Conservation (phyloP, 768 basidiomycete species). For the Tubosaeta sp. region DNA sequence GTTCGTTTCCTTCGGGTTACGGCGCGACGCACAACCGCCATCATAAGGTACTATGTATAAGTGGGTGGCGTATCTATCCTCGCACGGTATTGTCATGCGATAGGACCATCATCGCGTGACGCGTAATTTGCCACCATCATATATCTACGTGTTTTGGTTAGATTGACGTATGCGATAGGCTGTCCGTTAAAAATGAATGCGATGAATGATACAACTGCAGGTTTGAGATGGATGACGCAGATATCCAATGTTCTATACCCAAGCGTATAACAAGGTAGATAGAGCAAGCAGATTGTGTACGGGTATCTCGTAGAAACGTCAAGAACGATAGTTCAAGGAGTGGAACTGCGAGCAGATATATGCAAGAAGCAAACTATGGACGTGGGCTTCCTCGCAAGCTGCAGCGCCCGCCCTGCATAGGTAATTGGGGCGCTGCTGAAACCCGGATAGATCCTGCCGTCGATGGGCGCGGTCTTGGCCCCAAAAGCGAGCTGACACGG, state of each 20-base stretch:
- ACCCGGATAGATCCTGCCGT: slow-evolving; percentile 18
- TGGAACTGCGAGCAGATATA: background rate
- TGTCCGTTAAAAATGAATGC: slow-evolving; percentile 8
- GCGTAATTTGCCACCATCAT: slow-evolving; percentile 11
- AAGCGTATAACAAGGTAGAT: background rate
- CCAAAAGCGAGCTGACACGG: slow-evolving; percentile 25
- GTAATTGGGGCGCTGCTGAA: slow-evolving; percentile 23
- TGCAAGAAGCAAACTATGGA: slow-evolving; percentile 18
- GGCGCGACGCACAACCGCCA: slow-evolving; percentile 55
- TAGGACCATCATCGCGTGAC: background rate
- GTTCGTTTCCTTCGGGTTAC: slow-evolving; percentile 84
- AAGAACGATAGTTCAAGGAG: slow-evolving; percentile 11
- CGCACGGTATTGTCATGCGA: background rate
- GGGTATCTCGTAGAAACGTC: slow-evolving; percentile 17
- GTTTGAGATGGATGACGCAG: slow-evolving; percentile 7
- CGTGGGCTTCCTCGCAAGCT: slow-evolving; percentile 12
- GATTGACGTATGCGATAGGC: background rate
- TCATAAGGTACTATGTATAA: slow-evolving; percentile 11
- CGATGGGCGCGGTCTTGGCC: slow-evolving; percentile 27
- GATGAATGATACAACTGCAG: slow-evolving; percentile 14
- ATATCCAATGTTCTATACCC: slow-evolving; percentile 3
- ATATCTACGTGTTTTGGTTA: background rate
- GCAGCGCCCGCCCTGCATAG: slow-evolving; percentile 30
- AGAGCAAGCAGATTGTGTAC: background rate
- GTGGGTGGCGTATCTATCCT: background rate